Conservation (phyloP, 768 basidiomycete genomes). For the Pisolithus albus region DNA sequence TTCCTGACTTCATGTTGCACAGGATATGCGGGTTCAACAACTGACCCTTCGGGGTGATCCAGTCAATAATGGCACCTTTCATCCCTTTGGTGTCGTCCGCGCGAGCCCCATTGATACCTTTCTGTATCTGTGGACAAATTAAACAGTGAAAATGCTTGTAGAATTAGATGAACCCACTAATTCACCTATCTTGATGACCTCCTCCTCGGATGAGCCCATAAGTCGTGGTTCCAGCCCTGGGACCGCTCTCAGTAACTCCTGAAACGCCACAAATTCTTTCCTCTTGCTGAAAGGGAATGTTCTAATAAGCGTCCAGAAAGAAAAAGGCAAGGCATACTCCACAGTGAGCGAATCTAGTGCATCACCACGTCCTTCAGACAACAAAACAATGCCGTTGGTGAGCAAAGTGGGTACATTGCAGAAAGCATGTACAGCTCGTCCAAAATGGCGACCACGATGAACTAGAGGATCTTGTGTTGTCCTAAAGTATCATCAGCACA, state of each 20-base stretch:
- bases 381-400: slow-evolving; percentile 1
- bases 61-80: slow-evolving; percentile 11
- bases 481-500: not conserved
- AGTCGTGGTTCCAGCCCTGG: slow-evolving; percentile 12
- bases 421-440: slow-evolving; percentile 12
- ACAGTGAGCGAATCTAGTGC: too few relatives aligned
- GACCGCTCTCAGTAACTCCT: slow-evolving; percentile 7
- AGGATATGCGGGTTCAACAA: slow-evolving; percentile 3
- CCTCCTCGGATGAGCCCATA: slow-evolving; percentile 8
- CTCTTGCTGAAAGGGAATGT: not conserved
- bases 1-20: slow-evolving; percentile 9
- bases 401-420: slow-evolving; percentile 16
- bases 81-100: slow-evolving; percentile 4
- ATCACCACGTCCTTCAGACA: too few relatives aligned
- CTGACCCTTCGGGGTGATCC: slow-evolving; percentile 18
- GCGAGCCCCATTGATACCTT: slow-evolving; percentile 15
- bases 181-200: slow-evolving; percentile 10
- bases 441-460: slow-evolving; percentile 19
- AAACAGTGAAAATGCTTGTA: too few relatives aligned
- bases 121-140: slow-evolving; percentile 14
- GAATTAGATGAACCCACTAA: slow-evolving; percentile 5
- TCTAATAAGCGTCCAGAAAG: too few relatives aligned
- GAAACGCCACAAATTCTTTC: slow-evolving; percentile 3
- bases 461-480: slow-evolving; percentile 10
- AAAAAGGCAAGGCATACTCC: too few relatives aligned